phyloP scores from a whole-genome alignment of 495 filamentous ascomycete genomes.

The Neurospora tetrasperma region DNA sequence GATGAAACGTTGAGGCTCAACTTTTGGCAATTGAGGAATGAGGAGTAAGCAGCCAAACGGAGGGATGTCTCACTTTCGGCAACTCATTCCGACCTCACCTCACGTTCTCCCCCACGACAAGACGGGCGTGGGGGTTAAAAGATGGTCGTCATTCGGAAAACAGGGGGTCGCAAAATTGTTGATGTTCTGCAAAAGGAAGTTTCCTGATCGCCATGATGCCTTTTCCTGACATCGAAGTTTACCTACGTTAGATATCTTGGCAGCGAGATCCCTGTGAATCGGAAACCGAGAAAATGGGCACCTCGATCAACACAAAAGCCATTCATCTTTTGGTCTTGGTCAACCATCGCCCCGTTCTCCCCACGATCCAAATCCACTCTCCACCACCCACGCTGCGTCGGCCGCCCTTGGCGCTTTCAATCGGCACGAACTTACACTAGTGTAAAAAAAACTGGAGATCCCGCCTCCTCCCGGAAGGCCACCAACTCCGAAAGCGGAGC shows the following conservation, averaged over 20 bases:
- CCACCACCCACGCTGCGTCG: neutral
- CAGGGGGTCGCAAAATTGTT: neutral
- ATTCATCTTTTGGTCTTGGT: neutral
- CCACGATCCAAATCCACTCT: neutral
- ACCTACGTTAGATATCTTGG: neutral
- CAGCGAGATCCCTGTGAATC: neutral
- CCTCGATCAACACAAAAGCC: too few relatives aligned
- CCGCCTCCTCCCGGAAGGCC: neutral
- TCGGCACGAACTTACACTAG: neutral
- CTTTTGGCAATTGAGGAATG: neutral
- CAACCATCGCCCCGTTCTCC: neutral
- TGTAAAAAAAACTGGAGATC: neutral
- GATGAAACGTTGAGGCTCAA: neutral
- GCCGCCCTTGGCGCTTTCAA: neutral
- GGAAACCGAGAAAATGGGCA: too few relatives aligned
- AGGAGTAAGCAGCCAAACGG: neutral
- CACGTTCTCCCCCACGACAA: neutral
- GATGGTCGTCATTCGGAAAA: neutral
- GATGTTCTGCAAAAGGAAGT: neutral
- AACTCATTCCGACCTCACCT: neutral
- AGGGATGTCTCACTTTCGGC: neutral
- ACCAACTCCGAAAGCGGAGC: neutral
- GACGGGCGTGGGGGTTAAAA: neutral
- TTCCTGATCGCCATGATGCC: too few relatives aligned
- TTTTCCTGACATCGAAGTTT: too few relatives aligned